Evolutionary conservation across 345 rosid species (phyloP), one percentile per base, ranked within the genome.

Genomic region (Angophora floribunda): DNA sequence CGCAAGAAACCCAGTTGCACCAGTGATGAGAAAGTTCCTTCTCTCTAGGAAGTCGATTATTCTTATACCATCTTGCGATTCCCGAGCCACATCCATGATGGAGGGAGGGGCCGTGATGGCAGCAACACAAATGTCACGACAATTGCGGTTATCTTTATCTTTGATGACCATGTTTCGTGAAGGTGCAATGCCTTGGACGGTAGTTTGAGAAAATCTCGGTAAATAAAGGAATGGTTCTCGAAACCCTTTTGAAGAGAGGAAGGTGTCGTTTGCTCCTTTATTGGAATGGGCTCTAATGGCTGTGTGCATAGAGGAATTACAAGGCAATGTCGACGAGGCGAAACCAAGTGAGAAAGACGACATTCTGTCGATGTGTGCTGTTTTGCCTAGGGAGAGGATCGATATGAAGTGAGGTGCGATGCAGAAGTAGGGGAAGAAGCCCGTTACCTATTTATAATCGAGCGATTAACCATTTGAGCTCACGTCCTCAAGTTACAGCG

Each of bases 1-100:
- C 30, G 63, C 89, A 7, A 88, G 89, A 45, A 88, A 28, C 47
- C 89, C 89, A 22, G 86, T 88, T 5, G 86, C 90, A 30, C 87
- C 90, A 30, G 86, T 86, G 57, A 89, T n/a, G 10, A 89, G 79
- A 85, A 26, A 86, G 79, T 53, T 75, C 57, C 49, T 75, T 24
- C 78, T 67, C 75, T 86, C 86, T 6, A 85, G 79, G 57, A 89
- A 89, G 36, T 47, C 59, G 17, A 55, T n/a, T 85, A 88, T 88
- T 47, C 89, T 65, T 1, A 88, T 85, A 30, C 89, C 89, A 36
- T 87, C 67, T 61, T 3, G 44, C 80, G 80, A 53, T 55, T 80
- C 86, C 47, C 11, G 22, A 15, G 41, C 41, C 57, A 49, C n/a
- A 49, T 80, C 53, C 15, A 41, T 59, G 22, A 85, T 7, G 52